Base-by-base conservation (phyloP, 768 basidiomycete species). In the Grammothele lineata region DNA sequence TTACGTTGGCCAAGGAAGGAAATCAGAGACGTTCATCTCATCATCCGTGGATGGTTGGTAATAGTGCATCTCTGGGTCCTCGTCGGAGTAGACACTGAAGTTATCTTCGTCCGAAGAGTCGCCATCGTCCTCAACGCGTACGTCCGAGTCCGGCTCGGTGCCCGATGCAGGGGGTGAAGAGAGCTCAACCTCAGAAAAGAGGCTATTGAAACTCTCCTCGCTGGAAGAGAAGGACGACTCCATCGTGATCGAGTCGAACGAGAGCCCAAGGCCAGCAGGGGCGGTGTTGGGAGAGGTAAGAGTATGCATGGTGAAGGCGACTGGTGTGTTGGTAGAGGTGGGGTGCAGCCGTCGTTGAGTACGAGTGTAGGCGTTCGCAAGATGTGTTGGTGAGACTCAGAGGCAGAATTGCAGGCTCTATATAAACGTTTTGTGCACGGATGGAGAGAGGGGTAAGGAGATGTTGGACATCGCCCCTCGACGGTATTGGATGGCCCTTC, bases 1-100 rank as follows among this genome's bases (percentile, higher is more conserved):
- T 43, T 50, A 11, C 37, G 48, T 50, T 9, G 48, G 42, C 48
- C 48, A 50, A 6, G 48, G 48, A 12, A 50, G 15, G 38, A 45
- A 24, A 26, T 50, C 43, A 11, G 30, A 18, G 4, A 50, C 43
- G 12, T 36, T 25, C 32, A 37, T 3, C 37, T 37, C 27, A 30
- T 30, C 27, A 7, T 30, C 27, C 27, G 8, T 14, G 7, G 27
- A 30, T 32, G 26, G 18, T 27, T 5, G 8, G 17, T 10, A 5
- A 30, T 39, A 12, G 38, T 40, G 5, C 0, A 14, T 4, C 3
- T 22, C 8, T 11, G 26, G 19, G n/a, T 40, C 21, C 5, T 18
- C 37, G n/a, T 41, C 26, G 40, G 27, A 32, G 40, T 17, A 30
- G 14, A 40, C n/a, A 18, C n/a, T 19, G 40, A 41, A 11, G 18